A percentile compares a stretch with the other conserved stretches of the same genome.
phyloP scores from a whole-genome alignment of 192 early-diverging fungal genomes.

The Dissophora globulifera region DNA sequence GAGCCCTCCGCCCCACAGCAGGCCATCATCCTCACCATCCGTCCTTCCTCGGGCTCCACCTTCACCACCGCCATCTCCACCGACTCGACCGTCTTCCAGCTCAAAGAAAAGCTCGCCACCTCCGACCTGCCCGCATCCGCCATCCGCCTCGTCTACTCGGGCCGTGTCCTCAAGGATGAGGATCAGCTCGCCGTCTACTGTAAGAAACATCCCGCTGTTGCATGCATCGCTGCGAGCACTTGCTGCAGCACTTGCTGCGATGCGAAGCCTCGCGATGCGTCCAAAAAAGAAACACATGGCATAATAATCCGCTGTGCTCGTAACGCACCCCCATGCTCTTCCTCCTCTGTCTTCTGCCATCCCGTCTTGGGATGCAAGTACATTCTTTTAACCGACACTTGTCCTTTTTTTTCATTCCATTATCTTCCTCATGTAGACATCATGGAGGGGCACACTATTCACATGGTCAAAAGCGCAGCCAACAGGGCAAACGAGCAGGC shows the following conservation, averaged over 20 bases:
- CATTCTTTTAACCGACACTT: no score
- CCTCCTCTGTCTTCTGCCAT: no score
- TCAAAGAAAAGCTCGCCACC: constrained; percentile 79
- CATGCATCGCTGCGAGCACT: no score
- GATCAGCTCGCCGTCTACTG: constrained; percentile 78
- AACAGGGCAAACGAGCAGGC: constrained; percentile 55
- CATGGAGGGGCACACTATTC: constrained; percentile 85
- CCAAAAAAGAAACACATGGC: no score
- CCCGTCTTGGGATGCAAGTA: no score
- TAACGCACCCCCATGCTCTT: no score
- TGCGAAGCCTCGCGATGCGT: no score
- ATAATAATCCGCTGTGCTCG: neutral
- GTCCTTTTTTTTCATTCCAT: no score
- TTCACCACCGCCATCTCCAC: constrained; percentile 63
- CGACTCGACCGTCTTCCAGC: constrained; percentile 67
- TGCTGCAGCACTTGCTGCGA: no score
- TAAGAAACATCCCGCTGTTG: constrained; percentile 52
- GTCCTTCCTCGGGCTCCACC: constrained; percentile 59
- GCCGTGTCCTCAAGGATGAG: constrained; percentile 92
- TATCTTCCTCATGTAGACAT: constrained; percentile 65
- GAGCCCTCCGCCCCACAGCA: constrained; percentile 28
- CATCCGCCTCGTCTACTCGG: constrained; percentile 92
- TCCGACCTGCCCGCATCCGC: constrained; percentile 63
- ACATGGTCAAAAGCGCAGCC: constrained; percentile 81
- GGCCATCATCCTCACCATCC: constrained; percentile 62